Conservation (phyloP, 192 early-diverging fungal species). For the Piromyces finnis region DNA sequence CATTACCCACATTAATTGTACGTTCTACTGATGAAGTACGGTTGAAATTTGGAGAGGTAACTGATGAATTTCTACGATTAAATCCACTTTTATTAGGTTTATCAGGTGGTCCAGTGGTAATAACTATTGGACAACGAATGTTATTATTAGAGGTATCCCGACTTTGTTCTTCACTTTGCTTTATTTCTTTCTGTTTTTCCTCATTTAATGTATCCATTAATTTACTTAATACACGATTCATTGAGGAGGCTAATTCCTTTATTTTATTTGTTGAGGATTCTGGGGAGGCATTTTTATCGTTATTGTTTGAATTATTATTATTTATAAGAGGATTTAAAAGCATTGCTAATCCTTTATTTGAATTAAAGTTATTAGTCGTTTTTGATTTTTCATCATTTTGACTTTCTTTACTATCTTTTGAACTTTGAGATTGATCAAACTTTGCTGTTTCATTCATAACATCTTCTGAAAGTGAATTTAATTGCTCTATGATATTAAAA, state of each 20-base stretch:
- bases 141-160: not conserved
- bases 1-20: not conserved
- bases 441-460: not conserved
- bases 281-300: not conserved
- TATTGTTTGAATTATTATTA: not conserved
- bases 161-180: not conserved
- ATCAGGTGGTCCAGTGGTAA: not conserved
- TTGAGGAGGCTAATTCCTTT: not conserved
- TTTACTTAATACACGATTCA: not conserved
- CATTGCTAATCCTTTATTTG: not conserved
- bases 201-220: not conserved
- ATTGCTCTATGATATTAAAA: not conserved
- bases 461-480: not conserved
- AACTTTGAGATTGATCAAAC: not conserved
- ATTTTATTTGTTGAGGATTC: not conserved
- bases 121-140: not conserved
- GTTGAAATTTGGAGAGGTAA: not conserved
- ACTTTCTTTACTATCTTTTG: not conserved
- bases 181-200: not conserved
- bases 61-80: not conserved
- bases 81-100: not conserved
- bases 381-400: not conserved
- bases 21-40: not conserved
- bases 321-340: not conserved
- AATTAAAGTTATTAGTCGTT: not conserved